Evolutionary conservation across 148 eudicot genomes (phyloP), one percentile per base, ranked within the genome.

Genomic region (Arctostaphylos glauca): DNA sequence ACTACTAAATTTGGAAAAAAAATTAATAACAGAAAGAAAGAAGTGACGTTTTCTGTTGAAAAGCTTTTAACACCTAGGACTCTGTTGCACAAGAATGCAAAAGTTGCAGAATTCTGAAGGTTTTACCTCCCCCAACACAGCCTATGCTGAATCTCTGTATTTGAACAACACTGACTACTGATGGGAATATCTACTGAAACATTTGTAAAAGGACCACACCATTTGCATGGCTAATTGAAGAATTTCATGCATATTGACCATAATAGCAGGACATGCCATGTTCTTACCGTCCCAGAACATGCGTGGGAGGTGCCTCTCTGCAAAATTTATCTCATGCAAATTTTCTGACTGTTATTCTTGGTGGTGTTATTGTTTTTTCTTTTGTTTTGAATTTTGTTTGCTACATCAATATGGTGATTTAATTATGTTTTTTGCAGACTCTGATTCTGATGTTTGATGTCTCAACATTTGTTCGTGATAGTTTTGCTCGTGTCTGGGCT

Each of bases 381-480:
- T 13, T 77, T 14, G 67, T 18, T 14, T 56, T 55, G 76, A 52
- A 15, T 76, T 59, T 25, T 46, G 49, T 62, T 18, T 25, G 38
- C 21, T 58, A 15, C 2, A 49, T 44, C 44, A 25, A 10, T 25
- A 31, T 66, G 43, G 9, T 43, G 14, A 23, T 46, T 47, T 56
- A 2, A 13, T 9, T 18, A 53, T 15, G 62, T 83, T 67, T 86
- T 82, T 75, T 89, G 90, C 85, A 96, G 99, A 91, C 90, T 4
- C 85, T 94, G 87, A 84, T 89, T 87, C 88, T 96, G 90, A 94
- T 93, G 94, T 93, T 96, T 81, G 99, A 96, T 81, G 94, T 91
- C 25, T 96, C 99, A 47, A 84, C 90, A 87, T 94, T 92, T 89
- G 89, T 87, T 80, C 98, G 95, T 19, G 93, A 85, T 56, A 89